phyloP scores from a whole-genome alignment of 2,329 filamentous ascomycete genomes.

The Mollisia scopiformis region DNA sequence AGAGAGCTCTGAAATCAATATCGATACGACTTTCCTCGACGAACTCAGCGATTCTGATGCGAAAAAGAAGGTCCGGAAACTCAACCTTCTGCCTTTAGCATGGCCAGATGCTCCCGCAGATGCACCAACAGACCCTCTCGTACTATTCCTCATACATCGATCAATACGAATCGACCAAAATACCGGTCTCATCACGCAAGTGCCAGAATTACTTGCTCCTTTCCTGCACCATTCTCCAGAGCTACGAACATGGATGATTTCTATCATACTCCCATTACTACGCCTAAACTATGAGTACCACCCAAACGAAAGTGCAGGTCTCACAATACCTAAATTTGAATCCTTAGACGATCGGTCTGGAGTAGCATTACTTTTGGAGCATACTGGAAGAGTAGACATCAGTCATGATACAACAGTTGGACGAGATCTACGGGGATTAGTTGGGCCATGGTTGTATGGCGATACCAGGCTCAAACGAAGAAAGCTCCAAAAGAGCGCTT shows the following conservation, averaged over 20 bases:
- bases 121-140: constrained; percentile 56
- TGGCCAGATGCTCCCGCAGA: constrained; percentile 51
- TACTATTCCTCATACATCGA: constrained; percentile 68
- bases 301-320: constrained; percentile 43
- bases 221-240: constrained; percentile 66
- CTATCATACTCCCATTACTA: constrained; percentile 68
- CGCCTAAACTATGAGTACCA: constrained; percentile 74
- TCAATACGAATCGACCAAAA: constrained; percentile 71
- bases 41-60: constrained; percentile 66
- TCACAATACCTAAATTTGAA: constrained; percentile 67
- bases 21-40: constrained; percentile 61
- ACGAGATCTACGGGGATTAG: constrained; percentile 67
- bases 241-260: constrained; percentile 70
- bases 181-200: constrained; percentile 70
- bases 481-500: constrained; percentile 35
- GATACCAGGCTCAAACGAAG: constrained; percentile 59
- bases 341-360: constrained; percentile 60
- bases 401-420: constrained; percentile 46
- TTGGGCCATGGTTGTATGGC: constrained; percentile 76
- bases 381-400: constrained; percentile 41
- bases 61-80: constrained; percentile 62
- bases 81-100: constrained; percentile 62
- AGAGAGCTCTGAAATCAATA: constrained; percentile 41
- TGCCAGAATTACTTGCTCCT: constrained; percentile 68
- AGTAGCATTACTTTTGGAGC: constrained; percentile 62